phyloP scores from a whole-genome alignment of 129 eudicot genomes.

The Logfia minima region DNA sequence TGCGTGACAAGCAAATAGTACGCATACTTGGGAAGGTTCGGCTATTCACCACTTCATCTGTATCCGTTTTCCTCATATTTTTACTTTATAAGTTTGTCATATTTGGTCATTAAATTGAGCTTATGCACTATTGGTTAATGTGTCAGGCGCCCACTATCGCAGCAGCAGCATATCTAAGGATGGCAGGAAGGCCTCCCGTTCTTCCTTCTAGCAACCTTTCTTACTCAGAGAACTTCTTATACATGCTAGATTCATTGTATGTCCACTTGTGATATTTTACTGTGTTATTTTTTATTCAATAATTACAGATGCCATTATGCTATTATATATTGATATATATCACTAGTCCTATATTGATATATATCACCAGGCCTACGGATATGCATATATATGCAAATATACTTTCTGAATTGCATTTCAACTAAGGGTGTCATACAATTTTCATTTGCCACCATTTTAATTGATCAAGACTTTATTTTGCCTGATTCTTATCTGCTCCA shows the following conservation, averaged over 20 bases:
- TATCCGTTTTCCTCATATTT: neutral
- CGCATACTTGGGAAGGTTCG: conserved; percentile 96
- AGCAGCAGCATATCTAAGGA: conserved; percentile 94
- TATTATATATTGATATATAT: neutral
- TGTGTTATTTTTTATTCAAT: neutral
- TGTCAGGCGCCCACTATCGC: conserved; percentile 93
- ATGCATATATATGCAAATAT: neutral
- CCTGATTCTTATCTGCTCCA: conserved; percentile 6
- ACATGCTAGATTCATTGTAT: conserved; percentile 99
- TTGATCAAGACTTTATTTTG: neutral
- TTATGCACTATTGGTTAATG: conserved; percentile 9
- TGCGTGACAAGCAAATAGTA: conserved; percentile 95
- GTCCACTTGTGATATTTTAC: conserved; percentile 24
- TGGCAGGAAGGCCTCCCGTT: conserved; percentile 97
- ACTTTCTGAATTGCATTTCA: neutral
- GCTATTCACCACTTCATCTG: neutral
- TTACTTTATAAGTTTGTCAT: neutral
- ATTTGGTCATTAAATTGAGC: conserved; percentile 11
- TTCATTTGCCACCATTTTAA: neutral
- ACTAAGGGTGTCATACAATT: neutral
- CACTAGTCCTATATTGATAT: neutral
- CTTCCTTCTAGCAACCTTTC: conserved; percentile 95
- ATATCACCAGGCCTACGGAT: neutral
- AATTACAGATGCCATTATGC: neutral
- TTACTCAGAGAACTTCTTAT: conserved; percentile 91